phyloP scores from a whole-genome alignment of 306 rosid species.

The Vigna unguiculata region DNA sequence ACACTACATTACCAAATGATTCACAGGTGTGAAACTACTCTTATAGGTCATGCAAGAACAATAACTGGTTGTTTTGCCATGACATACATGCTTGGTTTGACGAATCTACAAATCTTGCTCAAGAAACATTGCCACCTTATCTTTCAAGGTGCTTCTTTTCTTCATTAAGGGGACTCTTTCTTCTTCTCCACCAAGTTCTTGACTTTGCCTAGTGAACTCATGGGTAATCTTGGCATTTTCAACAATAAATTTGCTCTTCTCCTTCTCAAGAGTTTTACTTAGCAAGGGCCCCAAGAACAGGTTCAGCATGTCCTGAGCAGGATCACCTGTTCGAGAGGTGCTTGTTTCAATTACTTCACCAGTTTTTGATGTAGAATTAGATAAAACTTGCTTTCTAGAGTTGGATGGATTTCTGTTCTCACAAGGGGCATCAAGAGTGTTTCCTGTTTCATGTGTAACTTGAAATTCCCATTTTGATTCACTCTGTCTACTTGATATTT shows the following conservation, averaged over 20 bases:
- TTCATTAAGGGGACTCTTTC: constrained; percentile 55
- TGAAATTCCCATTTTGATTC: constrained; percentile 45
- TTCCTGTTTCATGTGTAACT: constrained; percentile 44
- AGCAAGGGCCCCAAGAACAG: constrained; percentile 82
- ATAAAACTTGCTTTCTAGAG: constrained; percentile 40
- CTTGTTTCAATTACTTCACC: constrained; percentile 42
- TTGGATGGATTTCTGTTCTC: constrained; percentile 40
- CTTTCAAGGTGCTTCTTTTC: constrained; percentile 72
- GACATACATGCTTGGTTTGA: constrained; percentile 19
- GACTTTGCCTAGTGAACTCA: constrained; percentile 45
- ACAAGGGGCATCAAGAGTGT: constrained; percentile 41
- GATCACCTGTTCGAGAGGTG: constrained; percentile 56
- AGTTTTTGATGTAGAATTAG: constrained; percentile 41
- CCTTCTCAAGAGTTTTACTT: constrained; percentile 57
- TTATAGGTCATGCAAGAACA: constrained; percentile 12
- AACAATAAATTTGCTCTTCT: constrained; percentile 46
- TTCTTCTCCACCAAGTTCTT: constrained; percentile 50
- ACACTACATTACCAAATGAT: constrained; percentile 21
- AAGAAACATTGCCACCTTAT: constrained; percentile 70
- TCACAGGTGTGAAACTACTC: constrained; percentile 18
- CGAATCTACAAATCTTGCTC: constrained; percentile 49
- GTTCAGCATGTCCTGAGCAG: constrained; percentile 84
- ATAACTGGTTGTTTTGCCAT: constrained; percentile 8
- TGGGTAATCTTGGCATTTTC: constrained; percentile 47
- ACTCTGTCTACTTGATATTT: constrained; percentile 38